phyloP scores from a whole-genome alignment of 2,329 filamentous ascomycete genomes.

The Botrytis aclada region DNA sequence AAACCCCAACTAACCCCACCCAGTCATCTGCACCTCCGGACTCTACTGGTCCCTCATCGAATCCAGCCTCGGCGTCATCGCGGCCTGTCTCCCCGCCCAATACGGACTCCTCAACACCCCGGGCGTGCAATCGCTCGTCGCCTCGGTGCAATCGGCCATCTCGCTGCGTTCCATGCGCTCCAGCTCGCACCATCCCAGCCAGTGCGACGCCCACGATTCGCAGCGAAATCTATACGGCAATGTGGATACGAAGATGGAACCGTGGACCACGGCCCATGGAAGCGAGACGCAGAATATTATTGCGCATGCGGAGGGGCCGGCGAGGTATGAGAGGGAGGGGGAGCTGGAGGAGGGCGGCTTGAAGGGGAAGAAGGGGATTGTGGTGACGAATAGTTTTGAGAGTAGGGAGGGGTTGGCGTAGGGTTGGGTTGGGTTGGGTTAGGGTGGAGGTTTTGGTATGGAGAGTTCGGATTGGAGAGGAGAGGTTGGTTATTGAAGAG shows the following conservation, averaged over 20 bases:
- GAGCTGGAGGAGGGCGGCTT: background rate
- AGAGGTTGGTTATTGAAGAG: background rate
- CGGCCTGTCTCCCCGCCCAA: constrained; percentile 16
- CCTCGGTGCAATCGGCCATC: constrained; percentile 1
- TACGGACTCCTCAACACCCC: constrained; percentile 7
- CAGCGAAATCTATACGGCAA: background rate
- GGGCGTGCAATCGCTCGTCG: constrained; percentile 6
- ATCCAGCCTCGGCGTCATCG: constrained; percentile 12
- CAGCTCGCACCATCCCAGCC: background rate
- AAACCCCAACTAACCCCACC: background rate
- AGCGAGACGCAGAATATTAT: constrained; percentile 9
- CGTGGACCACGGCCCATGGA: background rate
- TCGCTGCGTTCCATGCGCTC: background rate
- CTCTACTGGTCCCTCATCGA: constrained; percentile 18
- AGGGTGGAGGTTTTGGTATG: too few species aligned
- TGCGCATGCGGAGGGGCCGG: constrained; percentile 7
- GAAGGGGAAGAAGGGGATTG: background rate
- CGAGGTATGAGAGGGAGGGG: background rate
- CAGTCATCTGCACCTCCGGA: constrained; percentile 6
- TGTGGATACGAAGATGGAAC: background rate
- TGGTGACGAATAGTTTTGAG: constrained; percentile 17
- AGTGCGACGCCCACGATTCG: background rate
- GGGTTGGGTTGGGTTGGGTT: background rate
- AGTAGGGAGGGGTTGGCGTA: constrained; percentile 1
- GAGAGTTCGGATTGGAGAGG: background rate